phyloP scores from a whole-genome alignment of 768 basidiomycete genomes.

The Harrya chromipes region DNA sequence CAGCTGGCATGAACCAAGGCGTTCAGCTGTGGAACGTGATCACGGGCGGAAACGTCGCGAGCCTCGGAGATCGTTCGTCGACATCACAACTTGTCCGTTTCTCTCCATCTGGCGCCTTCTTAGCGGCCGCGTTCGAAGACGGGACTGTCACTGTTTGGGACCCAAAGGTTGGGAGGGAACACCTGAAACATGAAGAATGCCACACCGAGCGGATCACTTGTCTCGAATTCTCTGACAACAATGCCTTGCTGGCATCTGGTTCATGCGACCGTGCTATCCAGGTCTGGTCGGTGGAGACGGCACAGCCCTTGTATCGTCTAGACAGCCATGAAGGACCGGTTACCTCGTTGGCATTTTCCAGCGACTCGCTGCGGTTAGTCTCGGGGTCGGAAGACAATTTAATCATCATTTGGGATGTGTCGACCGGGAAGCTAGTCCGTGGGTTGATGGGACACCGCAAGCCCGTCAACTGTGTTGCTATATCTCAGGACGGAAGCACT shows the following conservation, averaged over 20 bases:
- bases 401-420: slow-evolving; percentile 24
- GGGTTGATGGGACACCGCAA: slow-evolving; percentile 22
- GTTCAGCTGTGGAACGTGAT: slow-evolving; percentile 23
- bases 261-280: slow-evolving; percentile 14
- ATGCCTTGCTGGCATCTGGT: slow-evolving; percentile 16
- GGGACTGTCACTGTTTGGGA: slow-evolving; percentile 21
- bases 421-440: slow-evolving; percentile 10
- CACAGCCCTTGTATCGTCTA: slow-evolving; percentile 11
- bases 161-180: slow-evolving; percentile 16
- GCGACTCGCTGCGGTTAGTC: slow-evolving; percentile 13
- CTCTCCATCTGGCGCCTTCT: slow-evolving; percentile 17
- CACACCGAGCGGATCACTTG: slow-evolving; percentile 15
- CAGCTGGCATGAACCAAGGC: slow-evolving; percentile 10
- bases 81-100: slow-evolving; percentile 15
- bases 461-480: slow-evolving; percentile 12
- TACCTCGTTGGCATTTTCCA: slow-evolving; percentile 19
- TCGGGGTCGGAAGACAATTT: slow-evolving; percentile 26
- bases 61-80: slow-evolving; percentile 11
- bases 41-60: slow-evolving; percentile 21
- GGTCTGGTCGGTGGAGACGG: slow-evolving; percentile 23
- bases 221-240: slow-evolving; percentile 19
- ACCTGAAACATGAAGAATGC: slow-evolving; percentile 12
- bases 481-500: slow-evolving; percentile 17
- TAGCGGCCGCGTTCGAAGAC: slow-evolving; percentile 17
- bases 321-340: slow-evolving; percentile 18